A percentile compares a stretch with the other conserved stretches of the same genome.
These are phyloP conservation scores for Claviceps maximensis DNA, from an alignment of 2,329 filamentous ascomycete genomes.

Conservation along the genomic window DNA sequence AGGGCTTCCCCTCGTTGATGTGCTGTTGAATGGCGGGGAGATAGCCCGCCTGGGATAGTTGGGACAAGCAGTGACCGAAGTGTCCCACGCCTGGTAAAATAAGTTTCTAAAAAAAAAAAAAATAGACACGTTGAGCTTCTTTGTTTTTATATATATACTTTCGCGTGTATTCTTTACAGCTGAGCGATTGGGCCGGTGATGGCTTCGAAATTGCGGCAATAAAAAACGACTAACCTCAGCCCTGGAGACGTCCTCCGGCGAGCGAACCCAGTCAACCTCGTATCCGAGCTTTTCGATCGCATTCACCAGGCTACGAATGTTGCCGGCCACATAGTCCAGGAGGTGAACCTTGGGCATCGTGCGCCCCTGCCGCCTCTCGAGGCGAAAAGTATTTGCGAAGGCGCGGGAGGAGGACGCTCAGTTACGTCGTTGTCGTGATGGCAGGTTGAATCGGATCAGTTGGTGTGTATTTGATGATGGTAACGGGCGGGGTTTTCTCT, in stretches of 20 bases:
- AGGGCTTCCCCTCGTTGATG: constrained; percentile 83
- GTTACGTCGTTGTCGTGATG: not conserved
- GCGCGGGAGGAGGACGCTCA: not conserved
- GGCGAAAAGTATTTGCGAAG: not conserved
- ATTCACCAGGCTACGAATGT: constrained; percentile 90
- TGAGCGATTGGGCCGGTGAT: not conserved
- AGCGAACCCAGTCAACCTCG: constrained; percentile 80
- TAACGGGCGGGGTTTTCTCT: too few species aligned
- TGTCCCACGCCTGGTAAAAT: constrained; percentile 95
- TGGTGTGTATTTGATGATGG: too few species aligned
- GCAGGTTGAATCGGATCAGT: too few species aligned
- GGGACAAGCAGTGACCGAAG: constrained; percentile 88
- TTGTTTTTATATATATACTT: not conserved
- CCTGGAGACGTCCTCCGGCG: constrained; percentile 68
- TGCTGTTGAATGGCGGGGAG: constrained; percentile 70
- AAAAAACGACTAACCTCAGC: constrained; percentile 51
- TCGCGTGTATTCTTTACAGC: not conserved
- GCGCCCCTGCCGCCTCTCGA: constrained; percentile 6
- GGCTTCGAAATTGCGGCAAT: not conserved
- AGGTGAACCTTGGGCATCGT: constrained; percentile 67
- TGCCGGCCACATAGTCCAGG: constrained; percentile 85
- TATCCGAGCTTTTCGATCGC: constrained; percentile 94
- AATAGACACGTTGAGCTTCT: not conserved
- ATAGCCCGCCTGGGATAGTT: constrained; percentile 72
- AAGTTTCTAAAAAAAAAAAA: constrained; percentile 49